Base-by-base conservation (phyloP, 2,329 filamentous ascomycete species). In the Corniculantispora saksenae region DNA sequence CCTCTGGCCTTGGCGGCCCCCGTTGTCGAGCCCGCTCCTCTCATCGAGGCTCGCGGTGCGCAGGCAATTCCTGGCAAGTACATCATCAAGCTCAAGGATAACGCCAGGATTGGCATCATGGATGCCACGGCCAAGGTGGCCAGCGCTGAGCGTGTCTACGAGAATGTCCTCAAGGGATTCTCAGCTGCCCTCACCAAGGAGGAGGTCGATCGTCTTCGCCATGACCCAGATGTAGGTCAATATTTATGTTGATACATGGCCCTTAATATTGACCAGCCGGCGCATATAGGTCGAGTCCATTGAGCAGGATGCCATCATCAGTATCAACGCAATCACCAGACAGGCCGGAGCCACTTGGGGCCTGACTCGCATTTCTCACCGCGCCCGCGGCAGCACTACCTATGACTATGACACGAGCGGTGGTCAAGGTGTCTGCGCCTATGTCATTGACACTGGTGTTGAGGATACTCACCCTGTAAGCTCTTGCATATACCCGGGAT, bases 371-470 rank as follows among this genome's bases (percentile, higher is more conserved):
- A 69, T 80, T 56, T 79, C 77, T 19, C 72, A 70, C 70, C 67
- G 70, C 17, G 29, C 32, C 10, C 69, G 71, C 2, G 70, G 70
- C 17, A 59, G 65, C 1, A 71, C 70, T 9, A 66, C 66, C 17
- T 80, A 78, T 68, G 66, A 68, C 59, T 79, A 76, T 66, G 75
- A 79, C 65, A 69, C 71, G 1, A 72, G 65, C 19, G 75, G 76
- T 1, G 79, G 77, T 35, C 68, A 70, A 59, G 77, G 74, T 19
- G 75, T 75, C 8, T 80, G 74, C 38, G 76, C 75, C 27, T 82
- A 81, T 67, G 74, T 82, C 48, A 74, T 82, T 55, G 80, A 82
- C 70, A 78, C 79, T 15, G 80, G 80, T n/a, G 78, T 80, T 67
- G 71, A 68, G 38, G 47, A 69, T 2, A 67, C 69, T 3, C 78